Evolutionary conservation across 352 stramenopile species (phyloP), one percentile per base, ranked within the genome.

Genomic region (Stramenopiles sp.): DNA sequence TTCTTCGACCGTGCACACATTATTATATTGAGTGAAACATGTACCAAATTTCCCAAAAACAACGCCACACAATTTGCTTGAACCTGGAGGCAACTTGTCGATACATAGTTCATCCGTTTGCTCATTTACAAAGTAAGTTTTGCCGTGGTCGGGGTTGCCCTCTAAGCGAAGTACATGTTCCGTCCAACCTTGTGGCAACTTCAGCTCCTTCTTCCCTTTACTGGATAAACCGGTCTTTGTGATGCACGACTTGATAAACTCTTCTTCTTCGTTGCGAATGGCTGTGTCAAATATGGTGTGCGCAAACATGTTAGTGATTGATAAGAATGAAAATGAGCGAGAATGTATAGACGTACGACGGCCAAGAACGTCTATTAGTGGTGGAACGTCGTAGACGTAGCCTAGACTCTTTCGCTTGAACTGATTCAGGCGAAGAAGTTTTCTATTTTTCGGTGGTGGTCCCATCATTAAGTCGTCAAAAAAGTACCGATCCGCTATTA

Each of bases 381-480:
- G 55, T 22, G 55, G 55, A 22, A n/a, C n/a, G n/a, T 71, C 27
- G 55, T 71, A 71, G 22, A 27, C 55, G 22, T 71, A 22, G 22
- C 55, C 22, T 71, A 71, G 22, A 27, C 55, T 27, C 22, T 27
- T 22, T 71, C 27, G 22, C 55, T 27, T 27, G 22, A 22, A 25
- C 55, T 71, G 22, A 22, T 71, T 71, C 55, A 25, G 22, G 22
- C 55, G 55, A 22, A 71, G 27, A 71, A 71, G 27, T 71, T 71
- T 27, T n/a, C n/a, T n/a, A 22, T 71, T 71, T n/a, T n/a, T n/a
- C 27, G 55, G 55, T 27, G 55, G 55, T 71, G 22, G 22, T 27
- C 55, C 55, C 55, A 71, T 71, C 55, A 71, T 71, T 25, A 71
- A 27, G 55, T 71, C 55, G 27, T 71, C 55, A 71, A 71, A 71